Base-by-base conservation (phyloP, 139 green algal genomes). In the Yamagishiella unicocca region DNA sequence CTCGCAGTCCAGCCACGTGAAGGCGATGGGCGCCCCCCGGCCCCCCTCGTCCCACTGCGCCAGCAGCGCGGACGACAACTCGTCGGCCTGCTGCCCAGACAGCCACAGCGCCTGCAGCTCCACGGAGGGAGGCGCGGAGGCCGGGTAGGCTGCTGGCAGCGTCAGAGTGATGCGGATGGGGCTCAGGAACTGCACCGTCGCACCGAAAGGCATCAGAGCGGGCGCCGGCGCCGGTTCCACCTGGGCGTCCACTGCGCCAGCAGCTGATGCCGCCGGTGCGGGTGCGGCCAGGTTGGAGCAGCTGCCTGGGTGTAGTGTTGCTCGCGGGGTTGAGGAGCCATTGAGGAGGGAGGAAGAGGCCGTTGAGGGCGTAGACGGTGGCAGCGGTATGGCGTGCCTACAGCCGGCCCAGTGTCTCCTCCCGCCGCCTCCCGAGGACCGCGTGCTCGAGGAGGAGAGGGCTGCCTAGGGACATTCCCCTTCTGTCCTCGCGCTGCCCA, bases 1-100 rank as follows among this genome's bases (percentile, higher is more conserved):
- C 38, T 92, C 82, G 50, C 91, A 95, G 68, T 96, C 91, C 7
- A 95, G 64, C 93, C 90, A 95, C 6, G 54, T 74, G 46, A 90
- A 95, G 68, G 87, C 80, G 21, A 93, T 64, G 3, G 92, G 91
- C 7, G 19, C 43, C 33, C 91, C 91, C 5, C 84, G 77, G 22
- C 88, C 91, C 40, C 92, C 80, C 80, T 89, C 89, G 35, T 80
- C 19, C 90, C 91, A 95, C 68, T 89, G 61, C 50, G 74, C 21
- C 45, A 45, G 66, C 31, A 95, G 87, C 72, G 74, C 27, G 0
- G 80, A 43, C n/a, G 61, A 40, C 54, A 95, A 83, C 53, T 62
- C 10, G 2, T 58, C 38, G 2, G 46, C 53, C 24, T 89, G 66
- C 25, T 29, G 14, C 4, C 24, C 5, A 5, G 73, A 78, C 12